These are phyloP conservation scores for Phialophora expanda DNA, from an alignment of 2,329 filamentous ascomycete species.

Conservation along the genomic window DNA sequence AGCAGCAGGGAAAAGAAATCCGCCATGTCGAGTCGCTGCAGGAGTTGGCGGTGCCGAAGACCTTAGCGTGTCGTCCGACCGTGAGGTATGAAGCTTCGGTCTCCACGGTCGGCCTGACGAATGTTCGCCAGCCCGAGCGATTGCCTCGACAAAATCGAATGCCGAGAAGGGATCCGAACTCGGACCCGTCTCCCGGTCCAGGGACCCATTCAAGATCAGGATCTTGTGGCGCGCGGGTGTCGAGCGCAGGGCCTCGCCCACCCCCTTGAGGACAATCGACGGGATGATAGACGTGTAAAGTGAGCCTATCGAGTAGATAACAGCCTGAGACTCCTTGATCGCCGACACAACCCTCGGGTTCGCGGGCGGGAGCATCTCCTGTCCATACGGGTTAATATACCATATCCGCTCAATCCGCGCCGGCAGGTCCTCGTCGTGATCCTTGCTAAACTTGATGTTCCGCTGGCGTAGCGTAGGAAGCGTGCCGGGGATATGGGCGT, in stretches of 20 bases:
- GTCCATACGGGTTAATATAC: conserved; percentile 99
- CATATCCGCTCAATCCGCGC: conserved; percentile 80
- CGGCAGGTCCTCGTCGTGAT: conserved; percentile 79
- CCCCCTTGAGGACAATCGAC: conserved; percentile 75
- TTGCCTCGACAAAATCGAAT: conserved; percentile 79
- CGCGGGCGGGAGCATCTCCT: conserved; percentile 84
- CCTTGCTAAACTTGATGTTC: conserved; percentile 84
- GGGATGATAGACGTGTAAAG: conserved; percentile 90
- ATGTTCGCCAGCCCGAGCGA: conserved; percentile 74
- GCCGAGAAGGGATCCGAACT: conserved; percentile 69
- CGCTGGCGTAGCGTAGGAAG: conserved; percentile 78
- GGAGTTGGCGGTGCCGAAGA: conserved; percentile 25
- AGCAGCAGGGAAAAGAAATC: conserved; percentile 25
- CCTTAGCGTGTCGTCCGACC: conserved; percentile 28
- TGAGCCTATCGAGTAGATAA: conserved; percentile 93
- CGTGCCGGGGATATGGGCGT: conserved; percentile 63
- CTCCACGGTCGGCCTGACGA: conserved; percentile 59
- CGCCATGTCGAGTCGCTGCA: conserved; percentile 15
- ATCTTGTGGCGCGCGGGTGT: conserved; percentile 69
- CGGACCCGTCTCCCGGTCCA: conserved; percentile 87
- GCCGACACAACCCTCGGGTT: conserved; percentile 80
- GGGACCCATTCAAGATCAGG: conserved; percentile 79
- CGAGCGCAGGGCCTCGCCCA: conserved; percentile 68
- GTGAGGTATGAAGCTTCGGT: conserved; percentile 23
- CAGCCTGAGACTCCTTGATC: conserved; percentile 65